phyloP scores from a whole-genome alignment of 2,329 filamentous ascomycete genomes.

The Stemphylium beticola region DNA sequence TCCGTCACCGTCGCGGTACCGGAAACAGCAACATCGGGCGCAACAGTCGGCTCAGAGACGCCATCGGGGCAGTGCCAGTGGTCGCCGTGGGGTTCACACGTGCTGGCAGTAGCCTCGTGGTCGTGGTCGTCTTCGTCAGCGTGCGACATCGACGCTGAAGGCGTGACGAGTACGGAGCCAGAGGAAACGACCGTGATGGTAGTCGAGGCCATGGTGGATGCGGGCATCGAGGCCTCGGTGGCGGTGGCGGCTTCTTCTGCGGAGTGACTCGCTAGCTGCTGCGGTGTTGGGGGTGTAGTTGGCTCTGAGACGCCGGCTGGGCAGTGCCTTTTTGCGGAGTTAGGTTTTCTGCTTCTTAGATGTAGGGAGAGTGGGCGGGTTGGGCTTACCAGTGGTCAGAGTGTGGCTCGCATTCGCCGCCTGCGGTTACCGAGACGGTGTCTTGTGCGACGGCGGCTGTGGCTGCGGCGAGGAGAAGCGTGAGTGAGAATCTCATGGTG shows the following conservation, averaged over 20 bases:
- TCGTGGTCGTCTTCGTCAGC: conserved; percentile 24
- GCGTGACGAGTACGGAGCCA: conserved; percentile 3
- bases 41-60: conserved; percentile 33
- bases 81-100: conserved; percentile 35
- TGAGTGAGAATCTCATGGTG: conserved; percentile 28
- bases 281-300: conserved; percentile 9
- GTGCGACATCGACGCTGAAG: conserved; percentile 1
- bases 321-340: conserved; percentile 10
- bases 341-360: neutral
- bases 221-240: neutral
- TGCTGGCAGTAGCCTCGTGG: conserved; percentile 32
- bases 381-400: conserved; percentile 31
- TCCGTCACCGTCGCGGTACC: conserved; percentile 13
- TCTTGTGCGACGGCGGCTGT: conserved; percentile 25
- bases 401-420: conserved; percentile 28
- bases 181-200: conserved; percentile 2
- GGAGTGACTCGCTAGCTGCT: conserved; percentile 9
- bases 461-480: conserved; percentile 19
- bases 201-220: neutral
- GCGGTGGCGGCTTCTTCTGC: conserved; percentile 9
- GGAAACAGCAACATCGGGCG: conserved; percentile 11
- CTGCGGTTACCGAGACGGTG: conserved; percentile 11
- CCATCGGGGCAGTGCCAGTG: conserved; percentile 38
- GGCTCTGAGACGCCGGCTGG: conserved; percentile 15
- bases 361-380: too few species aligned